phyloP scores from a whole-genome alignment of 2,329 filamentous ascomycete species.

The Penicillium corylophilum region DNA sequence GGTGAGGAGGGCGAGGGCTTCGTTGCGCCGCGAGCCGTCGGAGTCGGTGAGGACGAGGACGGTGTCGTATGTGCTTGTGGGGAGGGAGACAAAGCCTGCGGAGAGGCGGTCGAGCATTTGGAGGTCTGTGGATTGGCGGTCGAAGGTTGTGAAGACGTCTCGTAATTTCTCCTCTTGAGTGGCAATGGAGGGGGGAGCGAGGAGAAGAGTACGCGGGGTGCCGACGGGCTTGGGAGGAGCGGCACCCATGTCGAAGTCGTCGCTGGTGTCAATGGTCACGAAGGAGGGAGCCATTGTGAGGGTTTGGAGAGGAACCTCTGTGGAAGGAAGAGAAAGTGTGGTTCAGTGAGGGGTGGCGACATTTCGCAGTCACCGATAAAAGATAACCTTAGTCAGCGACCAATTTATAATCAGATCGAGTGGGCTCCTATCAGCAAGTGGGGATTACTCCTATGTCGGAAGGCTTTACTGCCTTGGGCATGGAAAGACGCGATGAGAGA shows the following conservation, averaged over 20 bases:
- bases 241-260: conserved; percentile 49
- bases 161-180: conserved; percentile 77
- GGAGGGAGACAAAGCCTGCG: conserved; percentile 75
- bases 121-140: conserved; percentile 76
- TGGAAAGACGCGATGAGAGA: conserved; percentile 2
- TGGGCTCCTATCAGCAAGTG: conserved; percentile 10
- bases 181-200: conserved; percentile 87
- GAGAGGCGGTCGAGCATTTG: conserved; percentile 97
- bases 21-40: conserved; percentile 61
- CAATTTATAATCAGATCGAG: conserved; percentile 16
- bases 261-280: conserved; percentile 56
- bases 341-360: conserved; percentile 24
- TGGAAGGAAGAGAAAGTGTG: conserved; percentile 1
- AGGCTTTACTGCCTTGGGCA: not conserved
- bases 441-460: conserved; percentile 9
- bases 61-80: conserved; percentile 74
- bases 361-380: conserved; percentile 16
- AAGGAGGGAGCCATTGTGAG: conserved; percentile 32
- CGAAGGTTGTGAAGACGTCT: conserved; percentile 67
- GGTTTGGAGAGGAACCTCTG: not conserved
- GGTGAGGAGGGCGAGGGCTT: conserved; percentile 64
- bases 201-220: conserved; percentile 67
- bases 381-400: conserved; percentile 21
- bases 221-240: conserved; percentile 28
- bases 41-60: conserved; percentile 81